phyloP scores from a whole-genome alignment of 2,329 filamentous ascomycete species.

The Periglandula ipomoeae region DNA sequence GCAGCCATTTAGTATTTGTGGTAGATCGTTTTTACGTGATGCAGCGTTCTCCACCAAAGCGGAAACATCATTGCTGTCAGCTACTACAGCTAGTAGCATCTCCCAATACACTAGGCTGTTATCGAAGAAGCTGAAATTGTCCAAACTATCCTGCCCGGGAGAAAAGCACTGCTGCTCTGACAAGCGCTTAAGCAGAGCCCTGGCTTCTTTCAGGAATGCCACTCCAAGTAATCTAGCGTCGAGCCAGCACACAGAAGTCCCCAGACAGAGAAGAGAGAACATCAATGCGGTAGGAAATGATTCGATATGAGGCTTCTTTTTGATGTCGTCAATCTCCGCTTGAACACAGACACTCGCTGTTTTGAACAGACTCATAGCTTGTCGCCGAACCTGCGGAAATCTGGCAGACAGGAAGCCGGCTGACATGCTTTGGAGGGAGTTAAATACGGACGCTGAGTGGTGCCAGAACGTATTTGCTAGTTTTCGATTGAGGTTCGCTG shows the following conservation, averaged over 20 bases:
- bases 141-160: constrained; percentile 13
- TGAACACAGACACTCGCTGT: constrained; percentile 14
- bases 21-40: too few species aligned
- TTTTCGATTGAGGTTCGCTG: constrained; percentile 28
- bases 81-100: constrained; percentile 28
- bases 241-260: constrained; percentile 31
- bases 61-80: constrained; percentile 12
- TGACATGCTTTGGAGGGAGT: constrained; percentile 31
- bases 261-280: constrained; percentile 30
- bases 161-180: constrained; percentile 13
- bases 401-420: constrained; percentile 26
- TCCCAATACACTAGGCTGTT: constrained; percentile 31
- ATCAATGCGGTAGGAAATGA: constrained; percentile 25
- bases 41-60: too few species aligned
- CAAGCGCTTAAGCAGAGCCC: constrained; percentile 16
- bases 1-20: too few species aligned
- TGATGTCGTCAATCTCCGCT: not conserved
- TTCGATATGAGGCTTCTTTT: constrained; percentile 11
- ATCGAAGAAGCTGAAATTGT: constrained; percentile 27
- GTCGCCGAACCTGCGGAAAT: constrained; percentile 26
- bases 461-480: constrained; percentile 28
- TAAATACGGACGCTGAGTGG: constrained; percentile 27
- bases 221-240: constrained; percentile 24
- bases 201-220: constrained; percentile 23
- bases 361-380: constrained; percentile 24